Percentiles rank a stretch among this genome's conserved stretches.
phyloP scores from a whole-genome alignment of 2,329 filamentous ascomycete species.

The Zymoseptoria passerinii region DNA sequence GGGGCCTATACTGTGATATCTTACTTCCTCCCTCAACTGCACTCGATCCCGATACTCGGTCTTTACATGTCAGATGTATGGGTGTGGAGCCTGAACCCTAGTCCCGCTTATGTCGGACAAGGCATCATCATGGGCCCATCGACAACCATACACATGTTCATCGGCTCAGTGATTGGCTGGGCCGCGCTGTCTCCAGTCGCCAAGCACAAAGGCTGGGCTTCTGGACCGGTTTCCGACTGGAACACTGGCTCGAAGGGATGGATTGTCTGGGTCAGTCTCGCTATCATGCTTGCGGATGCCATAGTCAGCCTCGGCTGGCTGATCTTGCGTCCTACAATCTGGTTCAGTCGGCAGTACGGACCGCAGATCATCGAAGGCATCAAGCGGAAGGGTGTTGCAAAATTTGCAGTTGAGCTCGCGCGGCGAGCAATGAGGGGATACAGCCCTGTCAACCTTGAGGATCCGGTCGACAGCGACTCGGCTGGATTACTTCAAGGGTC shows the following conservation, averaged over 20 bases:
- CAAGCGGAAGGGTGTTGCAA: conserved; percentile 23
- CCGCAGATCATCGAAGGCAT: conserved; percentile 24
- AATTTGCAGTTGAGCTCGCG: conserved; percentile 29
- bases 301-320: conserved; percentile 81
- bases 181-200: conserved; percentile 81
- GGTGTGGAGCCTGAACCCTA: conserved; percentile 95
- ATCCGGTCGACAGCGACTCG: conserved; percentile 9
- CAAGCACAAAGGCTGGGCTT: conserved; percentile 79
- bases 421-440: conserved; percentile 32
- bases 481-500: neutral
- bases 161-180: conserved; percentile 87
- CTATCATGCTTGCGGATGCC: conserved; percentile 94
- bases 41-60: conserved; percentile 82
- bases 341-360: conserved; percentile 36
- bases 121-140: conserved; percentile 97
- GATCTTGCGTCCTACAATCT: conserved; percentile 54
- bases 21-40: conserved; percentile 80
- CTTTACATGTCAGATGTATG: conserved; percentile 63
- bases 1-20: conserved; percentile 63
- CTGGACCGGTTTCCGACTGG: conserved; percentile 80
- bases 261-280: conserved; percentile 94
- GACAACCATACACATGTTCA: conserved; percentile 89
- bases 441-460: conserved; percentile 27
- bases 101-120: conserved; percentile 93
- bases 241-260: conserved; percentile 89